phyloP scores from a whole-genome alignment of 106 monocot species.

The Dioscorea dumetorum region DNA sequence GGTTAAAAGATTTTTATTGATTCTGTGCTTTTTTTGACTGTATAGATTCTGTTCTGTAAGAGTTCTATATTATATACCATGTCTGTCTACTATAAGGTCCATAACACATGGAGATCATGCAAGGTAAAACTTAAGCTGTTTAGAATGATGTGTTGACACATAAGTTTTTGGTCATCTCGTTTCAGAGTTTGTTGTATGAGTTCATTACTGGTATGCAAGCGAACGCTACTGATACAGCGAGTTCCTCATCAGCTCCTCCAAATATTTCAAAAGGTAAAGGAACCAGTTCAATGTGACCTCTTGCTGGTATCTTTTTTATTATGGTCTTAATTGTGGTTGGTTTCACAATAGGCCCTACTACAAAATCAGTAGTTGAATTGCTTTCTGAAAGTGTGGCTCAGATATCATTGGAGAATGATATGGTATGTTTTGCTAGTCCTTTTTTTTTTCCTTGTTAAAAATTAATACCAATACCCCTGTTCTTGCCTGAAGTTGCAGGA shows the following conservation, averaged over 20 bases:
- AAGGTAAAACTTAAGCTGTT: too few species aligned
- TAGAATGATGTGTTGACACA: background rate
- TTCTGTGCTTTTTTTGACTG: too few species aligned
- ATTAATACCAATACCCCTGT: background rate
- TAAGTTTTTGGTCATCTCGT: background rate
- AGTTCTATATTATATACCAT: too few species aligned
- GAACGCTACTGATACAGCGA: constrained; percentile 42
- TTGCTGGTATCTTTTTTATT: background rate
- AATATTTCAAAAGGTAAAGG: constrained; percentile 44
- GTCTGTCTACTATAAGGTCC: too few species aligned
- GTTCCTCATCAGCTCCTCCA: constrained; percentile 74
- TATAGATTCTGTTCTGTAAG: too few species aligned
- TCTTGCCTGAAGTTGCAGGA: constrained; percentile 27
- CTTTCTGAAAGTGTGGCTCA: constrained; percentile 58
- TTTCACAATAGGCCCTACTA: constrained; percentile 22
- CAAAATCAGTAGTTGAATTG: constrained; percentile 87
- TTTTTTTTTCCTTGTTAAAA: background rate
- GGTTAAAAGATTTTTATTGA: too few species aligned
- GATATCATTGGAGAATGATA: constrained; percentile 40
- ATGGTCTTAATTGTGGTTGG: background rate
- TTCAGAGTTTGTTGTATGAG: constrained; percentile 80
- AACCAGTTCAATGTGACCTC: background rate
- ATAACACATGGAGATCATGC: too few species aligned
- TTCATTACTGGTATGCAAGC: constrained; percentile 65
- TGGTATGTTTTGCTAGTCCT: constrained; percentile 27